phyloP scores from a whole-genome alignment of 768 basidiomycete species.

The Tylopilus intermedius region DNA sequence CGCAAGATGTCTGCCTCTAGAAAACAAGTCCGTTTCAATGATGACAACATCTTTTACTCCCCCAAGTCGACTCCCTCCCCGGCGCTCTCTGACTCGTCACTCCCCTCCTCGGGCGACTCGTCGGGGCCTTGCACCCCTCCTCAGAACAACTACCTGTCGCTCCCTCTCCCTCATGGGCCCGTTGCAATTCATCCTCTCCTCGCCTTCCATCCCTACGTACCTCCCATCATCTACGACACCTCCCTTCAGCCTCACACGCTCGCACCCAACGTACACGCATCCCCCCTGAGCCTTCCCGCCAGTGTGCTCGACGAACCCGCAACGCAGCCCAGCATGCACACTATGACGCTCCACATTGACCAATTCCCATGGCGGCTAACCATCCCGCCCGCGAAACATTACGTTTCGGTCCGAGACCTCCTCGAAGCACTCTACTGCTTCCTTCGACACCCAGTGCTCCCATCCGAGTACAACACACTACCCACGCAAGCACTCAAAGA shows the following conservation, averaged over 20 bases:
- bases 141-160: constrained; percentile 16
- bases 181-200: constrained; percentile 30
- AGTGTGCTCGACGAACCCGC: constrained; percentile 27
- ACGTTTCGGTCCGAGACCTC: constrained; percentile 46
- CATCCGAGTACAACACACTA: constrained; percentile 36
- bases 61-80: constrained; percentile 25
- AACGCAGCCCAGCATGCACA: constrained; percentile 27
- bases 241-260: constrained; percentile 19
- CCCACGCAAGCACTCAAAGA: constrained; percentile 31
- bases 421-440: constrained; percentile 40
- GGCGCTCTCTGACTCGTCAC: constrained; percentile 25
- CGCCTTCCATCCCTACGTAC: constrained; percentile 24
- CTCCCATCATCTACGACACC: constrained; percentile 20
- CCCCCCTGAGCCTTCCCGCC: constrained; percentile 21
- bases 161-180: constrained; percentile 25
- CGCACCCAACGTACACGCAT: constrained; percentile 23
- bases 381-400: constrained; percentile 27
- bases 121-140: constrained; percentile 28
- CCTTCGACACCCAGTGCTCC: constrained; percentile 38
- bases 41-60: constrained; percentile 32
- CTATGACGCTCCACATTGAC: constrained; percentile 29
- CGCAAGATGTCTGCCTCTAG: constrained; percentile 17
- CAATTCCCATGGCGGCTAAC: constrained; percentile 32
- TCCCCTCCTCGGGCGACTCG: constrained; percentile 28
- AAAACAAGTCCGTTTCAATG: constrained; percentile 31